Conservation (phyloP, 495 filamentous ascomycete species). For the Penicillium malachiteum region DNA sequence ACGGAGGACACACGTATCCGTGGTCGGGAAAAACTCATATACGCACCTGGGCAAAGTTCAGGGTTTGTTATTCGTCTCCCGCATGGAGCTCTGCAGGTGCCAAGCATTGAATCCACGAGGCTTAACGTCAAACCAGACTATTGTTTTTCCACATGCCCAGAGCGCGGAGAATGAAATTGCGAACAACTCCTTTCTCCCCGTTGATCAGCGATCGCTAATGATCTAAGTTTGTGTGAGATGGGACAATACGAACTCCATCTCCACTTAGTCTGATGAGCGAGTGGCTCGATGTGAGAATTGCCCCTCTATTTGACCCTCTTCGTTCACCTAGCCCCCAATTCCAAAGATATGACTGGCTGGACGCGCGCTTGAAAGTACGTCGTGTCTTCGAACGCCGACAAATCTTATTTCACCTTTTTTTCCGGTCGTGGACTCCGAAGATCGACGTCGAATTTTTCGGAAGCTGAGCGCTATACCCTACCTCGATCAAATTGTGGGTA, state of each 20-base stretch:
- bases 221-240: not conserved
- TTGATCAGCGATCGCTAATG: not conserved
- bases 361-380: not conserved
- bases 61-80: not conserved
- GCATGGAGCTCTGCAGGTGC: not conserved
- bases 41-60: too few species aligned
- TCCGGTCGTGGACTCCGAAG: not conserved
- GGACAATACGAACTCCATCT: not conserved
- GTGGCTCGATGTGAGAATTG: not conserved
- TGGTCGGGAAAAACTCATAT: too few species aligned
- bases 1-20: too few species aligned
- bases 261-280: not conserved
- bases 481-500: constrained; percentile 7
- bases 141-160: not conserved
- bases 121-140: not conserved
- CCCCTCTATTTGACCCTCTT: not conserved
- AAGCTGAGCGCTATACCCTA: not conserved
- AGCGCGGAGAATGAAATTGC: not conserved
- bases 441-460: constrained; percentile 14
- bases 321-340: not conserved
- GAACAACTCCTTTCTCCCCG: too few species aligned
- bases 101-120: not conserved
- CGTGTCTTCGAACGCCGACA: not conserved
- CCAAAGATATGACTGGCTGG: not conserved
- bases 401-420: constrained; percentile 6